A percentile compares a stretch with the other conserved stretches of the same genome.
These are phyloP conservation scores for Entrophospora sp. DNA, from an alignment of 192 early-diverging fungal species.

Conservation along the genomic window DNA sequence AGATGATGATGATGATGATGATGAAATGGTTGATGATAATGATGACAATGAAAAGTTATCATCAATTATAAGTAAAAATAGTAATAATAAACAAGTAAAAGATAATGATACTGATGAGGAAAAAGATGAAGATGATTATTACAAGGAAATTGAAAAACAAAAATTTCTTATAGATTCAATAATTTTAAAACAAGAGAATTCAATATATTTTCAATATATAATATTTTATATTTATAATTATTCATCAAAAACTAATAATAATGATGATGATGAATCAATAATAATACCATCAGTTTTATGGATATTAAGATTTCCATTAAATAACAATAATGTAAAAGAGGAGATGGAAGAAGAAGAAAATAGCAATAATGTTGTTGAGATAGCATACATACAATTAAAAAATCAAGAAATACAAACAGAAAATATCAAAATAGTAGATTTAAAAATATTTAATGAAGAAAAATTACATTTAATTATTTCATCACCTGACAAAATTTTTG, in stretches of 20 bases:
- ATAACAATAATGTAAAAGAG: not conserved
- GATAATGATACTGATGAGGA: too few relatives aligned
- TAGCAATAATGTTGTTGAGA: not conserved
- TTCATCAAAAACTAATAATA: not conserved
- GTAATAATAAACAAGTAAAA: too few relatives aligned
- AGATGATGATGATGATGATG: too few relatives aligned
- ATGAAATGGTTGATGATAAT: too few relatives aligned
- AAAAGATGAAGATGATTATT: too few relatives aligned
- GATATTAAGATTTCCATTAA: conserved; percentile 2
- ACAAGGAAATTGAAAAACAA: too few relatives aligned
- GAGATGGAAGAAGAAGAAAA: not conserved
- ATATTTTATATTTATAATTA: not conserved
- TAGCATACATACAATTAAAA: not conserved
- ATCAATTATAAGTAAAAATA: too few relatives aligned
- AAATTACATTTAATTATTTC: not conserved
- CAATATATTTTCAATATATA: not conserved
- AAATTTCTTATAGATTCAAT: too few relatives aligned
- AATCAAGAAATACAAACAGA: not conserved
- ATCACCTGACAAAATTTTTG: not conserved
- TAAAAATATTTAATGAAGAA: conserved; percentile 15
- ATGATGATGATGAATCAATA: not conserved
- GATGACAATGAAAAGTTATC: too few relatives aligned
- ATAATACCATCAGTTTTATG: not conserved
- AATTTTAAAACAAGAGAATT: not conserved
- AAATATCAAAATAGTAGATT: not conserved